Evolutionary conservation across 2,329 filamentous ascomycete species (phyloP), one percentile per base, ranked within the genome.

Genomic region (Aspergillus niger): DNA sequence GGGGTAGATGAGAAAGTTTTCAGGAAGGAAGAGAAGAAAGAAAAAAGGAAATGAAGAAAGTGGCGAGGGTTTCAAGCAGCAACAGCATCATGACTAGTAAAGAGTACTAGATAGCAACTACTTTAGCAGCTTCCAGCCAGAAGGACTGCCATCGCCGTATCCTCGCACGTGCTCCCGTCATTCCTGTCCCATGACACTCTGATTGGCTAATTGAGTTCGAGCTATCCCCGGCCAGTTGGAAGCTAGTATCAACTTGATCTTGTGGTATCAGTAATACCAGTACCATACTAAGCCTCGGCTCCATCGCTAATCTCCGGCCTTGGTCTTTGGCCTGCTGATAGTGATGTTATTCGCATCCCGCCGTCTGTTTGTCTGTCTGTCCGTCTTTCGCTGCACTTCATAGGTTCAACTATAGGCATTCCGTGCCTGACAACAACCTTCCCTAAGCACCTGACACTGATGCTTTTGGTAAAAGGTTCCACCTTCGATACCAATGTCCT

Each of bases 401-500:
- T 38, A 39, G 38, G 22, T 10, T 39, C 51, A 26, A 0, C 51
- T 20, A 41, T 36, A 15, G 8, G 20, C 32, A 28, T 20, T 8
- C 39, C 36, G 17, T 39, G 11, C 13, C 5, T 24, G 6, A 49
- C 11, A 26, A 10, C 17, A 30, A n/a, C 15, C 41, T n/a, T 48
- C 39, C 22, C 22, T 53, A 22, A 10, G 10, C 10, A 13, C 8
- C 24, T 47, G 7, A 20, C 39, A n/a, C 17, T 22, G 5, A 36
- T 32, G 11, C 26, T 44, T 10, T 30, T 20, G 24, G 10, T 17
- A 26, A 58, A 54, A 54, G 57, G 39, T 41, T 28, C 32, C 57
- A 32, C n/a, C 39, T 3, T 43, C 56, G 32, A 43, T 53, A 30
- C 57, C 52, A 41, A 55, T 54, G n/a, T 28, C 56, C 51, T 57